phyloP scores from a whole-genome alignment of 2,329 filamentous ascomycete species.

The Apiospora pterosperma region DNA sequence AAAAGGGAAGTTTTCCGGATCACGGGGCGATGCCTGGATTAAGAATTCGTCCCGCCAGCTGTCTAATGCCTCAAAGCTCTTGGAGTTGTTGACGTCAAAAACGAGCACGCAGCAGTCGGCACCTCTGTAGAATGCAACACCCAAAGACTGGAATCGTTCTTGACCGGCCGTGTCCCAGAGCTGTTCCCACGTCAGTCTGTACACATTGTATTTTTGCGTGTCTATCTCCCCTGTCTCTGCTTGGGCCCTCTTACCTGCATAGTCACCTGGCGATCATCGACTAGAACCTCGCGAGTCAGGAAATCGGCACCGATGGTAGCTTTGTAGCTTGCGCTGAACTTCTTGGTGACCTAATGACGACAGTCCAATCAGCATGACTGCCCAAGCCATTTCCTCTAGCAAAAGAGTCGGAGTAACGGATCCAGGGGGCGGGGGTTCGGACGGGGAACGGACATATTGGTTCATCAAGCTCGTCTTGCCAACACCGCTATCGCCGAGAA shows the following conservation, averaged over 20 bases:
- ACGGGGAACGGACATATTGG: slow-evolving; percentile 84
- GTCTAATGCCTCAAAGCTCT: slow-evolving; percentile 97
- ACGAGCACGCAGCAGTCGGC: slow-evolving; percentile 98
- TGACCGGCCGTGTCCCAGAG: slow-evolving; percentile 98
- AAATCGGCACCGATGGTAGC: slow-evolving; percentile 99
- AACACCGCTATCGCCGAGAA: slow-evolving; percentile 97
- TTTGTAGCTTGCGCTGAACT: slow-evolving; percentile 99
- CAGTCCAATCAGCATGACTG: background rate
- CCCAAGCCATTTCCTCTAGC: background rate
- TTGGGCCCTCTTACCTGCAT: slow-evolving; percentile 71
- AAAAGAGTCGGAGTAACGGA: background rate
- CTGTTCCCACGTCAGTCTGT: slow-evolving; percentile 40
- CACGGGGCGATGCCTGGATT: slow-evolving; percentile 93
- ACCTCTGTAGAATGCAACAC: slow-evolving; percentile 95
- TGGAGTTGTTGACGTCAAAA: slow-evolving; percentile 98
- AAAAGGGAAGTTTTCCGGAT: slow-evolving; percentile 97
- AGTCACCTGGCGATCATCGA: slow-evolving; percentile 94
- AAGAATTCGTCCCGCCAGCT: slow-evolving; percentile 98
- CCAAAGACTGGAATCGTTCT: slow-evolving; percentile 94
- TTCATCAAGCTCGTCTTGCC: slow-evolving; percentile 99
- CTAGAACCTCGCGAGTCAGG: slow-evolving; percentile 93
- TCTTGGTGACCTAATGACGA: slow-evolving; percentile 86
- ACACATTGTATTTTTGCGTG: background rate
- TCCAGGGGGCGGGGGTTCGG: background rate
- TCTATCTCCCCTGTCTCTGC: slow-evolving; percentile 3